A percentile compares a stretch with the other conserved stretches of the same genome.
Conservation (phyloP, 2,329 filamentous ascomycete species). For the Colletotrichum gigasporum region DNA sequence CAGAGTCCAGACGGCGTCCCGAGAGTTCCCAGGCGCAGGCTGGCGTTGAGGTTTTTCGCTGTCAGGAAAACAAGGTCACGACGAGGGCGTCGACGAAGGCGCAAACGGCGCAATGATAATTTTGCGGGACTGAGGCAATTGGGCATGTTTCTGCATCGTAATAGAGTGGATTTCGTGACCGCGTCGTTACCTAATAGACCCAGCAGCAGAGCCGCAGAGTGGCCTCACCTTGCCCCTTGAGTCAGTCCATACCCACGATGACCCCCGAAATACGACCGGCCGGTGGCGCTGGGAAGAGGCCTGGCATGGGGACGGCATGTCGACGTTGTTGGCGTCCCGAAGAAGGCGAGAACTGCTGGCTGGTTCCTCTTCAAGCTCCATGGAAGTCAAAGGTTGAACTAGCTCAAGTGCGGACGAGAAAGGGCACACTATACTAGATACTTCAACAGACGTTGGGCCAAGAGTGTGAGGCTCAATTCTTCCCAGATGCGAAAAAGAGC, state of each 20-base stretch:
- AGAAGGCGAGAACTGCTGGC: too few relatives aligned
- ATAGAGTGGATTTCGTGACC: conserved; percentile 31
- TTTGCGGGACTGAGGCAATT: conserved; percentile 27
- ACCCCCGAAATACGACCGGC: conserved; percentile 31
- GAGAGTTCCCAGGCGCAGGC: conserved; percentile 3
- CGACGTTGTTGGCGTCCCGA: too few relatives aligned
- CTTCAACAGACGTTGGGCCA: conserved; percentile 24
- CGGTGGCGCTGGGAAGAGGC: conserved; percentile 15
- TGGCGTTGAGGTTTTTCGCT: background rate
- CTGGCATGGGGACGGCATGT: background rate
- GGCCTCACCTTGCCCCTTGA: conserved; percentile 28
- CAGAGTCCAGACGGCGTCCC: conserved; percentile 12
- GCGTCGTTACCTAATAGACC: conserved; percentile 25
- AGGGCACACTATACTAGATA: background rate
- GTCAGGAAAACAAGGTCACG: conserved; percentile 25
- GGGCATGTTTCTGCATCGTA: conserved; percentile 27
- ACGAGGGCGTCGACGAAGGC: background rate
- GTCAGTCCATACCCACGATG: conserved; percentile 25
- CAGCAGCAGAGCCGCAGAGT: conserved; percentile 28
- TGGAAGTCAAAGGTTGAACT: too few relatives aligned
- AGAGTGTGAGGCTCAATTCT: conserved; percentile 25
- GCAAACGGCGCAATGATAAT: background rate
- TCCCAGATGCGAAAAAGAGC: background rate
- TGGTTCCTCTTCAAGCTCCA: too few relatives aligned
- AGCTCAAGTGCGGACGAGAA: too few relatives aligned